A percentile compares a stretch with the other conserved stretches of the same genome.
These are phyloP conservation scores for Stagonosporopsis vannaccii DNA, from an alignment of 2,329 filamentous ascomycete species.

Conservation along the genomic window DNA sequence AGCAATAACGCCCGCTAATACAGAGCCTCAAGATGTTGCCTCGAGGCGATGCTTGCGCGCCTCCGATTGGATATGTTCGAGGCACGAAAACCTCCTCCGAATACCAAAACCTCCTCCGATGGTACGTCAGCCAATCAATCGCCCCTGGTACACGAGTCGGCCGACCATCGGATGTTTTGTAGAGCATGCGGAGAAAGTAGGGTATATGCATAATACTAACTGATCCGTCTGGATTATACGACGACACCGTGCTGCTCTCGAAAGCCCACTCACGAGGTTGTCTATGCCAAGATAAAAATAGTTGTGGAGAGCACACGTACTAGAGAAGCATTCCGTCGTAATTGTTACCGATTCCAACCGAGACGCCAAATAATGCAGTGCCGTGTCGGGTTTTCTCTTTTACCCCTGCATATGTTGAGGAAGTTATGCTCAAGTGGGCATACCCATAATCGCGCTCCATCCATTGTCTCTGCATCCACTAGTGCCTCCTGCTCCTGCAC, in stretches of 20 bases:
- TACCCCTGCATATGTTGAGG: background rate
- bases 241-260: background rate
- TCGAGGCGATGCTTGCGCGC: background rate
- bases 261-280: background rate
- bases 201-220: background rate
- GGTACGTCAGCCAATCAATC: background rate
- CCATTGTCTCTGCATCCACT: slow-evolving; percentile 17
- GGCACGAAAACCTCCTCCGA: slow-evolving; percentile 1
- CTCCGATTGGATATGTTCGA: background rate
- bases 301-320: background rate
- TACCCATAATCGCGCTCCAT: slow-evolving; percentile 32
- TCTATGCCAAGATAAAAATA: background rate
- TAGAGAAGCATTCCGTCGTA: background rate
- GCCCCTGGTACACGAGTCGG: background rate
- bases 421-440: slow-evolving; percentile 32
- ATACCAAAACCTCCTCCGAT: background rate
- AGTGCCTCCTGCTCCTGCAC: slow-evolving; percentile 1
- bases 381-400: background rate
- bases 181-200: background rate
- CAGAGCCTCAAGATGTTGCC: background rate
- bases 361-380: slow-evolving; percentile 6
- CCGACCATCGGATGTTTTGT: background rate
- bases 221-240: background rate
- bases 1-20: slow-evolving; percentile 2
- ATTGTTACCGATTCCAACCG: background rate